These are phyloP conservation scores for Tetrapisispora arboricola DNA, from an alignment of 805 yeast genomes.

Conservation along the genomic window DNA sequence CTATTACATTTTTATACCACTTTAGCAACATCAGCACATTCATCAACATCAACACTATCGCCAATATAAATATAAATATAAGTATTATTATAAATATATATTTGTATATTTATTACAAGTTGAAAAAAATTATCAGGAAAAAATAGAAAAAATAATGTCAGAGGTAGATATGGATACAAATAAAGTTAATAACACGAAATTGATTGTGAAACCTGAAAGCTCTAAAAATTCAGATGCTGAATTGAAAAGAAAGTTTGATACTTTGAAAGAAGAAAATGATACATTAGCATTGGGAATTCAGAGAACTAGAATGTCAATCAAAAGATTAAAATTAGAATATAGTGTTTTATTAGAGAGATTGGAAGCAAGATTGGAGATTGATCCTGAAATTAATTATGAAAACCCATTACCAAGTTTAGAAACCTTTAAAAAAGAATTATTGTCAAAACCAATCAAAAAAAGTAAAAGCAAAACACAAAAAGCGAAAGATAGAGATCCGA, in stretches of 20 bases:
- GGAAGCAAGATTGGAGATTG: conserved; percentile 43
- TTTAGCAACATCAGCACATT: no score
- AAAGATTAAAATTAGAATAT: conserved; percentile 75
- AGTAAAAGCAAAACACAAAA: conserved; percentile 23
- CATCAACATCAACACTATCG: no score
- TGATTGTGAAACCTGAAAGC: no score
- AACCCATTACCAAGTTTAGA: conserved; percentile 25
- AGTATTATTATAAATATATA: no score
- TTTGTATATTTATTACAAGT: no score
- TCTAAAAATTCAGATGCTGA: conserved; percentile 52
- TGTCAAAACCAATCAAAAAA: conserved; percentile 17
- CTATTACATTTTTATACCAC: no score
- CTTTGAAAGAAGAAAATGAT: conserved; percentile 71
- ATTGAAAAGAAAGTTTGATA: conserved; percentile 54
- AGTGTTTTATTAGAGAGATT: conserved; percentile 69
- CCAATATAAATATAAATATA: no score
- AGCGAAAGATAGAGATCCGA: conserved; percentile 59
- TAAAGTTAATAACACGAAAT: no score
- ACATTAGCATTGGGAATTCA: conserved; percentile 63
- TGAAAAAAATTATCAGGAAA: no score
- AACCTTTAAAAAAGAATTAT: conserved; percentile 19
- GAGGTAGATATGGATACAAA: no score
- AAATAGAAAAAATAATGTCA: no score
- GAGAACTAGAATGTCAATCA: conserved; percentile 64
- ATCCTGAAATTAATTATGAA: conserved; percentile 24